A percentile compares a stretch with the other conserved stretches of the same genome.
Evolutionary conservation across 2,329 filamentous ascomycete genomes (phyloP).

Genomic region (Pseudocercospora pini-densiflorae): DNA sequence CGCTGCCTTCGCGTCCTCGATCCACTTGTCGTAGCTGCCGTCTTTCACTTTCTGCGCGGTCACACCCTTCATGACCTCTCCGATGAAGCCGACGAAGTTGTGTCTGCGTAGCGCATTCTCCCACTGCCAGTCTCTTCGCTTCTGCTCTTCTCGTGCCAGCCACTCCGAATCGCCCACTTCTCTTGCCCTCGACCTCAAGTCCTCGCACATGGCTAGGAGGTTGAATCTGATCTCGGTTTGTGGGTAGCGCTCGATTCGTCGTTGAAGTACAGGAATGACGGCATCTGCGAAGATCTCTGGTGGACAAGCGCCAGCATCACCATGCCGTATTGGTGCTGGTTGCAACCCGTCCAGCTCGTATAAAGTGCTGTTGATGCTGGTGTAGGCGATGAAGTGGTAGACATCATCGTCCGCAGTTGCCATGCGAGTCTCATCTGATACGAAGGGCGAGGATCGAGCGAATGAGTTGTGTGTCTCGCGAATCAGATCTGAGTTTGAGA

Average conservation of each 20-base stretch:
- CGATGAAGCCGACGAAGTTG: constrained; percentile 96
- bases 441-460: constrained; percentile 84
- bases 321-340: constrained; percentile 89
- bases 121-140: constrained; percentile 86
- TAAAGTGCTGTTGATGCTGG: constrained; percentile 74
- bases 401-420: constrained; percentile 81
- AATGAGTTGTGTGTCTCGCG: constrained; percentile 84
- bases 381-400: constrained; percentile 98
- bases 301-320: constrained; percentile 68
- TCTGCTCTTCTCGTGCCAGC: constrained; percentile 78
- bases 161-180: constrained; percentile 83
- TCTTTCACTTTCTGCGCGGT: constrained; percentile 73
- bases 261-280: constrained; percentile 85
- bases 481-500: constrained; percentile 67
- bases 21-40: constrained; percentile 72
- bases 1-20: constrained; percentile 68
- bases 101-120: constrained; percentile 91
- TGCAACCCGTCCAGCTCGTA: constrained; percentile 97
- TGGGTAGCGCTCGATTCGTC: constrained; percentile 83
- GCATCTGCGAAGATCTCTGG: constrained; percentile 74
- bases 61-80: constrained; percentile 86
- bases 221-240: constrained; percentile 92
- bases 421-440: constrained; percentile 81
- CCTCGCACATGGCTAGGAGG: constrained; percentile 86
- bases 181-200: constrained; percentile 74